Evolutionary conservation across 257 asterid species (phyloP).

Genomic region (Nicotiana obtusifolia): DNA sequence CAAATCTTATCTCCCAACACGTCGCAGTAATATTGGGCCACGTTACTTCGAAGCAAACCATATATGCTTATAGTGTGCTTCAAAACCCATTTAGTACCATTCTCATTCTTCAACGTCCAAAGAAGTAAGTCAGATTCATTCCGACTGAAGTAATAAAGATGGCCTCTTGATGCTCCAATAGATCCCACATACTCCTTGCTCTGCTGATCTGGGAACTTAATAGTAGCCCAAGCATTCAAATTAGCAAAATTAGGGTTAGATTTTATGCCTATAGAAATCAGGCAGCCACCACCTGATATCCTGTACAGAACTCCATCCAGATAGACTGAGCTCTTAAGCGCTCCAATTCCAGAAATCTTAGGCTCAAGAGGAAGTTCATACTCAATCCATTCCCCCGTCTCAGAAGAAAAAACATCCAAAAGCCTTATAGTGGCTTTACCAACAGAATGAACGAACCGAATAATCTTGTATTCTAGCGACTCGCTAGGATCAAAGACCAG

Average conservation of each 20-base stretch:
- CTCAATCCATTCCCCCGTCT: neutral
- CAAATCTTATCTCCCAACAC: neutral
- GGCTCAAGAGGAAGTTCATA: neutral
- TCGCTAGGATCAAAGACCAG: neutral
- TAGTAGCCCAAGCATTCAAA: neutral
- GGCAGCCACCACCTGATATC: neutral
- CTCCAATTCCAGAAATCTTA: neutral
- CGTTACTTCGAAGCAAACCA: too few species aligned
- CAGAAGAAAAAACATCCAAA: neutral
- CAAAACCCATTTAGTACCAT: neutral
- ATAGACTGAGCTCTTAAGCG: neutral
- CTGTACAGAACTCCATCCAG: neutral
- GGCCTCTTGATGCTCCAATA: neutral
- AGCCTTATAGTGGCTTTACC: neutral
- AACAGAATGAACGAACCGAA: neutral
- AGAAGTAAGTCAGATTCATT: neutral
- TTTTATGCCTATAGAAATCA: too few species aligned
- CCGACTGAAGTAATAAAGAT: neutral
- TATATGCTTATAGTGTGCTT: neutral
- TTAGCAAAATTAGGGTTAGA: neutral
- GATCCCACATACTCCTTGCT: neutral
- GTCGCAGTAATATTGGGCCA: neutral
- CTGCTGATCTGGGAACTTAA: neutral
- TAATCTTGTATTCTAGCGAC: neutral
- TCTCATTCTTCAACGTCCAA: neutral